Percentiles rank a stretch among this genome's conserved stretches.
These are phyloP conservation scores for Tetratostichococcus sp. DNA, from an alignment of 139 green algal species.

Conservation along the genomic window DNA sequence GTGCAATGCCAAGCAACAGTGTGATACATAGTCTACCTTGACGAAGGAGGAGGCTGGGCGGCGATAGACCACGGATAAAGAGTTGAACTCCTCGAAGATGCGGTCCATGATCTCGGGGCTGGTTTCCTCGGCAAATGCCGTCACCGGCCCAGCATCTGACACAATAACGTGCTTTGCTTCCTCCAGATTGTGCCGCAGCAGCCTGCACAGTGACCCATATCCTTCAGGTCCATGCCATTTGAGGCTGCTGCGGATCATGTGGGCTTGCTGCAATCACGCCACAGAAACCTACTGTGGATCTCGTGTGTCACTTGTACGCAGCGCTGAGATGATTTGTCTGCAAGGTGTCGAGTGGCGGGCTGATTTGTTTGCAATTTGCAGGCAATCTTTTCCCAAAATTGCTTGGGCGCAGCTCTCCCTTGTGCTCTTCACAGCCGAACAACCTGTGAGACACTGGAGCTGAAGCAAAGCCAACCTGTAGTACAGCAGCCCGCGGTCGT, in stretches of 20 bases:
- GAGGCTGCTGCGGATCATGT: too few species aligned
- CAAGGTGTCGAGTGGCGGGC: too few species aligned
- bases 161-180: conserved; percentile 53
- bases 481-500: conserved; percentile 89
- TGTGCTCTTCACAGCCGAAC: neutral
- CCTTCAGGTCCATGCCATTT: neutral
- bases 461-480: conserved; percentile 47
- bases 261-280: too few species aligned
- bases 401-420: too few species aligned
- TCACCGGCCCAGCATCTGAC: conserved; percentile 12
- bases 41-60: conserved; percentile 50
- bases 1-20: conserved; percentile 12
- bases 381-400: too few species aligned
- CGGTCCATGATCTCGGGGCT: conserved; percentile 58
- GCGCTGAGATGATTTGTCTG: too few species aligned
- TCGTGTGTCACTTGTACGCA: neutral
- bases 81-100: conserved; percentile 95
- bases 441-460: neutral
- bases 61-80: conserved; percentile 78
- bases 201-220: conserved; percentile 28
- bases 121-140: conserved; percentile 51
- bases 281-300: too few species aligned
- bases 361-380: too few species aligned
- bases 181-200: conserved; percentile 61
- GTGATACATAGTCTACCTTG: conserved; percentile 25